Base-by-base conservation (phyloP, 2,329 filamentous ascomycete genomes). In the Akanthomyces muscarius region DNA sequence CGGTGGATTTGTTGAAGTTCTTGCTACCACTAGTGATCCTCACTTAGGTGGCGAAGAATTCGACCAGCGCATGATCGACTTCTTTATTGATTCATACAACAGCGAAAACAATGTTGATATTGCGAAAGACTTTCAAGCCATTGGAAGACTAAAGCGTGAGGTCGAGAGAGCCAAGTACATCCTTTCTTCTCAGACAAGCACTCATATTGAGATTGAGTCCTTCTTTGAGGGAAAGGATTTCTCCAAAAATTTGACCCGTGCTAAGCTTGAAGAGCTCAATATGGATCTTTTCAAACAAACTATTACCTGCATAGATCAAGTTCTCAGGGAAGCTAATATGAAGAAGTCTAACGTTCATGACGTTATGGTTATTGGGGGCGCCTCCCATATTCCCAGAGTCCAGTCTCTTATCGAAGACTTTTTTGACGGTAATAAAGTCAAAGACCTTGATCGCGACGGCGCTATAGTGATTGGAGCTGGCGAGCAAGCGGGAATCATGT, bases 231-330 rank as follows among this genome's bases (percentile, higher is more conserved):
- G 93, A 87, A 92, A 98, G 80, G 94, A 98, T 83, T 97, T 98
- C 85, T 97, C 93, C 54, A 93, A 98, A 88, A 97, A 92, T 67
- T 87, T 98, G 60, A 97, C 94, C 77, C 91, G 94, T 71, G 94
- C 95, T 84, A 98, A 98, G 86, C 98, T 98, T 73, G 95, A 99
- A 82, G 94, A 98, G 81, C 87, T 98, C 73, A 98, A 98, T 89
- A 93, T 93, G 71, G 94, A 98, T 74, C 89, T 98, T 66, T 98
- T 98, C 89, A 97, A 97, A 89, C 96, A 95, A 86, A 98, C 95
- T 64, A 86, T 98, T 69, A 97, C 97, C 87, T 94, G 94, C 64
- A 95, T 98, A 69, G 92, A 98, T 83, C 93, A 97, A 86, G 94
- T 98, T 70, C 86, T 99, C 75, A 96, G 96, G 85, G 95, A 98